A percentile compares a stretch with the other conserved stretches of the same genome.
phyloP scores from a whole-genome alignment of 306 rosid species.

The Canavalia gladiata region DNA sequence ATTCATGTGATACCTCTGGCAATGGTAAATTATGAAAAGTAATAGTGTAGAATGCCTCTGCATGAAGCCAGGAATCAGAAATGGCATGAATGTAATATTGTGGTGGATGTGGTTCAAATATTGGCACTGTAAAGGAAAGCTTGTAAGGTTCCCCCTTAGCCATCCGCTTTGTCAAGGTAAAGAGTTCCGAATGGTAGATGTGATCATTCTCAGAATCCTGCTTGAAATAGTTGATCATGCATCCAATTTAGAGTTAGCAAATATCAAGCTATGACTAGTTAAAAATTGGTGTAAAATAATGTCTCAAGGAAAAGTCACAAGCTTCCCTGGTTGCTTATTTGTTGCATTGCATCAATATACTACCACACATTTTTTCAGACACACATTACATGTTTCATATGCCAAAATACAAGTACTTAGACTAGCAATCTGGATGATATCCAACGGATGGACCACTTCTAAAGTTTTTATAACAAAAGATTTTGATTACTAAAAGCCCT shows the following conservation, averaged over 20 bases:
- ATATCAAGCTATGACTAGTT: constrained; percentile 18
- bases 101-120: constrained; percentile 99
- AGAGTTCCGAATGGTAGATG: constrained; percentile 91
- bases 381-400: constrained; percentile 25
- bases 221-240: constrained; percentile 47
- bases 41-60: constrained; percentile 92
- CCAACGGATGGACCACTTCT: constrained; percentile 14
- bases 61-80: constrained; percentile 96
- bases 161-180: constrained; percentile 85
- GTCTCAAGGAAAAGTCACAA: constrained; percentile 29
- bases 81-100: constrained; percentile 92
- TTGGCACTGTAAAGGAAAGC: constrained; percentile 95
- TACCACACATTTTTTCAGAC: constrained; percentile 31
- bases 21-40: constrained; percentile 86
- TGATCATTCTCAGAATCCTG: constrained; percentile 98
- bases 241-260: constrained; percentile 35
- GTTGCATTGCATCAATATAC: constrained; percentile 16
- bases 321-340: not conserved
- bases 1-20: constrained; percentile 74
- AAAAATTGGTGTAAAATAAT: constrained; percentile 5
- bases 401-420: constrained; percentile 25
- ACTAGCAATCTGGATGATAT: constrained; percentile 19
- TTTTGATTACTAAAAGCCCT: not conserved
- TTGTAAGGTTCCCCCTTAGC: constrained; percentile 88
- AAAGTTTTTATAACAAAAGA: constrained; percentile 17